Conservation (phyloP, 768 basidiomycete genomes). For the Amanita muscaria region DNA sequence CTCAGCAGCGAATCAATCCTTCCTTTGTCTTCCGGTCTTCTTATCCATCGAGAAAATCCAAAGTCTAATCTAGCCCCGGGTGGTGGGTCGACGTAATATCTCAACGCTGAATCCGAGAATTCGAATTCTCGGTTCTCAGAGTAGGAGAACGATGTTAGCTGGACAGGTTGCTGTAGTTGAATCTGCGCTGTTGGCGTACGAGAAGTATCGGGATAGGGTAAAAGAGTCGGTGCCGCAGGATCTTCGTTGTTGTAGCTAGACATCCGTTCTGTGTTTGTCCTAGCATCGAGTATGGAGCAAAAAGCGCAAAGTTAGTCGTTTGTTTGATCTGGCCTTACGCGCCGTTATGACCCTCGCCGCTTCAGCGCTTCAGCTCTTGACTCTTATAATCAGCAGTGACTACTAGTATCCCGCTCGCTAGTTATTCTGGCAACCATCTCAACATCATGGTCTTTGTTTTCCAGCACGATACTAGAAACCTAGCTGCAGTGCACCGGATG, state of each 20-base stretch:
- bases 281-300: too few relatives aligned
- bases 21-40: constrained; percentile 53
- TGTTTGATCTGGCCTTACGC: too few relatives aligned
- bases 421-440: too few relatives aligned
- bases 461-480: too few relatives aligned
- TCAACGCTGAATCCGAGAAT: constrained; percentile 61
- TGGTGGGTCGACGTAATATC: constrained; percentile 67
- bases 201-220: constrained; percentile 15
- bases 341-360: too few relatives aligned
- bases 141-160: constrained; percentile 68
- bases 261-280: background rate
- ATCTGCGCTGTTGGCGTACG: constrained; percentile 15
- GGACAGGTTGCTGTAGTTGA: constrained; percentile 64
- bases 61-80: constrained; percentile 52
- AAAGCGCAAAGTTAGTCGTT: too few relatives aligned
- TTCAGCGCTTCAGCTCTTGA: too few relatives aligned
- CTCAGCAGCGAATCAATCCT: constrained; percentile 61
- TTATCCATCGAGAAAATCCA: constrained; percentile 69
- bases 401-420: too few relatives aligned
- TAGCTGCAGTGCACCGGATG: too few relatives aligned
- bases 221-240: background rate
- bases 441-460: too few relatives aligned
- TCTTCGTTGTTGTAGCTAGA: background rate
- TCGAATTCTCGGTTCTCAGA: constrained; percentile 43
- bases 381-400: too few relatives aligned